Base-by-base conservation (phyloP, 768 basidiomycete genomes). In the Mycena belliarum region DNA sequence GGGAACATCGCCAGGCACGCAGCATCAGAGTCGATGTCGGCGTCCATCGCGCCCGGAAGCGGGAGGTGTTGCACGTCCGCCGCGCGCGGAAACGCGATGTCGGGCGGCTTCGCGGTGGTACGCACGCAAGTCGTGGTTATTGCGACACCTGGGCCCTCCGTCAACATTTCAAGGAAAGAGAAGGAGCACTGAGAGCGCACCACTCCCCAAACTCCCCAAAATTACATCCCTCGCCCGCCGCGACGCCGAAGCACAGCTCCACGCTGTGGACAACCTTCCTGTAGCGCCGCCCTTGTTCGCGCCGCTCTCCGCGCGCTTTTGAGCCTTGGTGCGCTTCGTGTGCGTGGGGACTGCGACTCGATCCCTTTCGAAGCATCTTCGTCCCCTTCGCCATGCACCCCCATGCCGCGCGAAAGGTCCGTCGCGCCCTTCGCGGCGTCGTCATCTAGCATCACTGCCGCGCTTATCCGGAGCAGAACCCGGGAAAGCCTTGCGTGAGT, bases 201-300 rank as follows among this genome's bases (percentile, higher is more conserved):
- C 85, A 78, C 50, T 77, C 72, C 20, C n/a, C n/a, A n/a, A n/a
- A n/a, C n/a, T n/a, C n/a, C n/a, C 89, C 90, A 63, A 84, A 84
- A 60, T 89, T 86, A 67, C 95, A 97, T 9, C 75, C 65, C 32
- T 77, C 74, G 0, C 88, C 90, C 49, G 78, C 83, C 3, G 92
- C 94, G 49, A 93, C 73, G 49, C 79, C 82, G 82, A 87, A 89
- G 73, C 95, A 98, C 25, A 98, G 74, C 32, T 93, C 87, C 3
- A 93, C 72, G 42, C 90, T 89, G 66, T 95, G 94, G 51, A 83
- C 79, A 18, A 90, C 78, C 67, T 88, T 88, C 18, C 80, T 85
- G 70, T 93, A 95, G 15, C 86, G 80, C 40, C 95, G 73, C 14
- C 84, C 69, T 93, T 95, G 71, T 96, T 97, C 58, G 87, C 85